Conservation (phyloP, 1,284 basidiomycete species). For the Salmacisia buchloeana region DNA sequence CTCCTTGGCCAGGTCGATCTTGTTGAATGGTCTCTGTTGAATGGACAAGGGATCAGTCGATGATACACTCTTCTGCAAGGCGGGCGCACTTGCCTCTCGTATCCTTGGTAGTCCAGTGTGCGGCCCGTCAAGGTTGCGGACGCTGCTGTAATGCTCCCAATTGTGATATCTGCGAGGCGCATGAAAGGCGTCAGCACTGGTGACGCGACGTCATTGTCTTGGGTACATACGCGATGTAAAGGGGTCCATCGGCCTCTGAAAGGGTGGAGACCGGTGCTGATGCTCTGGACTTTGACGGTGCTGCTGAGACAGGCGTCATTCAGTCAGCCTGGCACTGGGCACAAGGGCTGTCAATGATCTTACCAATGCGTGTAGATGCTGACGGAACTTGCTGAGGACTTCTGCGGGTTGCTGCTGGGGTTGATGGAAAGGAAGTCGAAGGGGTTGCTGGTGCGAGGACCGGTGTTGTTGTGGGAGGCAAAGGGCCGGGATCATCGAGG, state of each 20-base stretch:
- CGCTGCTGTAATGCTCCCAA: constrained; percentile 90
- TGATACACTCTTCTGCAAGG: constrained; percentile 51
- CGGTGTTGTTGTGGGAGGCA: no score
- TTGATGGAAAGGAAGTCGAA: neutral
- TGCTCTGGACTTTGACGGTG: no score
- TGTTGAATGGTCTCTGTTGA: constrained; percentile 5
- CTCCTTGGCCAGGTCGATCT: constrained; percentile 3
- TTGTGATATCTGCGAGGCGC: constrained; percentile 66
- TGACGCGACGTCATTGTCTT: neutral
- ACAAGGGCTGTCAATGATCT: neutral
- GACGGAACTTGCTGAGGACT: neutral
- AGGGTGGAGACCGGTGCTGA: no score
- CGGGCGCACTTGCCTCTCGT: neutral
- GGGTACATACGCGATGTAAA: constrained; percentile 34
- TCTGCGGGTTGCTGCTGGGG: neutral
- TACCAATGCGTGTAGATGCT: neutral
- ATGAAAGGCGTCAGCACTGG: neutral
- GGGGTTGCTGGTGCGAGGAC: neutral
- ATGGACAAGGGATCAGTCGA: neutral
- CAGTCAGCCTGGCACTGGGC: neutral
- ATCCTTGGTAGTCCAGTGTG: constrained; percentile 71
- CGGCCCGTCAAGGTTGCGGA: constrained; percentile 77
- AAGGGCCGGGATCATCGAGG: no score
- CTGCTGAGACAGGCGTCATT: neutral
- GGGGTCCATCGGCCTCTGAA: constrained; percentile 38